phyloP scores from a whole-genome alignment of 352 stramenopile species.

The Phytophthora pisi region DNA sequence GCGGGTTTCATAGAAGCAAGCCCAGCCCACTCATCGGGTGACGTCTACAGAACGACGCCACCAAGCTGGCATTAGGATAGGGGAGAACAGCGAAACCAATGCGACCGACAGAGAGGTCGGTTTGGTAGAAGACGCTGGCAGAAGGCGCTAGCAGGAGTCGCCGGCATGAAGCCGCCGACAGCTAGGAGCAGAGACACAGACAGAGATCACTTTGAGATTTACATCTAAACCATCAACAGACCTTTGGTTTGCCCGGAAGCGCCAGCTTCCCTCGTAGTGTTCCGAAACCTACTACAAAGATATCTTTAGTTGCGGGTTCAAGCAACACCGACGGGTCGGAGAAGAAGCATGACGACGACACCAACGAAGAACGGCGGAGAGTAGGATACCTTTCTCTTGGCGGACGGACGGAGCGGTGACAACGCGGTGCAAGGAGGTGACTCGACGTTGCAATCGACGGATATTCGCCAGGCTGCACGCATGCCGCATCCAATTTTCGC shows the following conservation, averaged over 20 bases:
- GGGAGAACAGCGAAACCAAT: neutral
- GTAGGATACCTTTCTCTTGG: neutral
- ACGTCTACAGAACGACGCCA: neutral
- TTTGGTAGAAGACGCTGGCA: no score
- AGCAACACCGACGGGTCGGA: slow-evolving; percentile 5
- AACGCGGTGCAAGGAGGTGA: neutral
- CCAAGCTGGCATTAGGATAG: slow-evolving; percentile 1
- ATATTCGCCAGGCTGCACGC: neutral
- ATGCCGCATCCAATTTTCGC: slow-evolving; percentile 20
- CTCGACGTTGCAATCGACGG: neutral
- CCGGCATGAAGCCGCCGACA: no score
- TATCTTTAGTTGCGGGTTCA: slow-evolving; percentile 21
- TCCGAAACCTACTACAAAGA: slow-evolving; percentile 11
- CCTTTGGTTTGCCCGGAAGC: slow-evolving; percentile 12
- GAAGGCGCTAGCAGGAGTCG: no score
- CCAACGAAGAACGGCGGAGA: neutral
- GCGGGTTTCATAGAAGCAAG: neutral
- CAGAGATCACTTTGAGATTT: no score
- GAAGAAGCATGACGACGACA: slow-evolving; percentile 3
- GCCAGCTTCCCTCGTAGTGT: slow-evolving; percentile 16
- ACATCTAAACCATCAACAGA: no score
- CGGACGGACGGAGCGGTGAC: neutral
- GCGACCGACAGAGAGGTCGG: neutral
- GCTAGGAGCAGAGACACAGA: no score
- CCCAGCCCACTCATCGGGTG: neutral